A percentile compares a stretch with the other conserved stretches of the same genome.
Conservation (phyloP, 345 rosid species). For the Gossypium bickii region DNA sequence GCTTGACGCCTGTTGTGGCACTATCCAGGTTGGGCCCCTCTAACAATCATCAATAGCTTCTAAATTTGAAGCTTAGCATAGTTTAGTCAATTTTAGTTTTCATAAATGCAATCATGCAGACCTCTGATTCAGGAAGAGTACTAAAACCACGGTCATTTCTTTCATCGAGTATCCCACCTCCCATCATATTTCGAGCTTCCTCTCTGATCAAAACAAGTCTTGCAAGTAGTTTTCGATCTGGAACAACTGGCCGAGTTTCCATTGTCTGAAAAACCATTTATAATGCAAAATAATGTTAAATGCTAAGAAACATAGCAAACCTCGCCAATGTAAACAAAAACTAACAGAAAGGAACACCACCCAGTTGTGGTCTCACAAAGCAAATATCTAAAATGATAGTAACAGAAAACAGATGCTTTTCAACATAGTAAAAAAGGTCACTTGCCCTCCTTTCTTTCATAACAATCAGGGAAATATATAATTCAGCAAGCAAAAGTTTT, state of each 20-base stretch:
- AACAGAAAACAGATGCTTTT: background rate
- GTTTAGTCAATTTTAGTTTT: background rate
- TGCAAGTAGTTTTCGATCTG: constrained; percentile 79
- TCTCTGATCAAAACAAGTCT: constrained; percentile 89
- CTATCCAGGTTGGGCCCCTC: too few species aligned
- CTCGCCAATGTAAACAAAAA: background rate
- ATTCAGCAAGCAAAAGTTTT: background rate
- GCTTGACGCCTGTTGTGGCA: background rate
- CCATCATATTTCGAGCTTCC: constrained; percentile 95
- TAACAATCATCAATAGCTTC: background rate
- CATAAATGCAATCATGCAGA: constrained; percentile 15
- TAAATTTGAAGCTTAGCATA: background rate
- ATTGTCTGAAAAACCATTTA: constrained; percentile 50
- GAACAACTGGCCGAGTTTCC: constrained; percentile 84
- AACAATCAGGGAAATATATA: background rate
- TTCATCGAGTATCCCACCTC: constrained; percentile 92
- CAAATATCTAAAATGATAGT: background rate
- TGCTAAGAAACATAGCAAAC: background rate
- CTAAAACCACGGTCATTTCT: constrained; percentile 91
- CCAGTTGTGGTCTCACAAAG: background rate
- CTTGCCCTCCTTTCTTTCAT: background rate
- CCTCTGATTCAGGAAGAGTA: constrained; percentile 95
- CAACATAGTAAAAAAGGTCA: background rate
- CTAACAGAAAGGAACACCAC: background rate
- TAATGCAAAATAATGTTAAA: background rate